These are phyloP conservation scores for Fusarium xyrophilum DNA, from an alignment of 2,329 filamentous ascomycete species.

Conservation along the genomic window DNA sequence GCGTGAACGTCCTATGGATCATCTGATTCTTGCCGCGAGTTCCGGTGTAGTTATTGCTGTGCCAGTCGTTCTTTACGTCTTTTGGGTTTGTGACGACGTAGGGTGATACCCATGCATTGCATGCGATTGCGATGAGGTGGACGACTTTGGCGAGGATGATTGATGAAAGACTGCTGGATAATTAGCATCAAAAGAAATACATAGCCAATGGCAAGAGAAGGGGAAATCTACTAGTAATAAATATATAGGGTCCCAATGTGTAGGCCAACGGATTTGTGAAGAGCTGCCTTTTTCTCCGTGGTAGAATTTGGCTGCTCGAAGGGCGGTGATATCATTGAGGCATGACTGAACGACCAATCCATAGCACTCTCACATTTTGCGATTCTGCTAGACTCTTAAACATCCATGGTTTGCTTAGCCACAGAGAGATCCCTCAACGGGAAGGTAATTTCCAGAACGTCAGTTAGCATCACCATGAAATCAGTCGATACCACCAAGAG, in stretches of 20 bases:
- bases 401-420: too few species aligned
- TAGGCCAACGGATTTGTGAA: neutral
- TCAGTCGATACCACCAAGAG: too few species aligned
- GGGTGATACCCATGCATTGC: neutral
- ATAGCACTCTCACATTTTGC: too few species aligned
- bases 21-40: neutral
- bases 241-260: neutral
- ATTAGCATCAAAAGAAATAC: too few species aligned
- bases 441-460: too few species aligned
- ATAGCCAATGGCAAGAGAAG: too few species aligned
- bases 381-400: too few species aligned
- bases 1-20: neutral
- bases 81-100: neutral
- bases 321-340: too few species aligned
- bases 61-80: neutral
- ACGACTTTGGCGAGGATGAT: neutral
- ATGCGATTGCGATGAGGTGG: neutral
- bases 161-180: fast-evolving
- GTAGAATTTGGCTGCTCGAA: too few species aligned
- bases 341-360: too few species aligned
- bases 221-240: neutral
- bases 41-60: neutral
- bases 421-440: too few species aligned
- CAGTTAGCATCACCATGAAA: too few species aligned
- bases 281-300: neutral